Evolutionary conservation across 2,329 filamentous ascomycete species (phyloP), one percentile per base, ranked within the genome.

Genomic region (Tolypocladium pustulatum): DNA sequence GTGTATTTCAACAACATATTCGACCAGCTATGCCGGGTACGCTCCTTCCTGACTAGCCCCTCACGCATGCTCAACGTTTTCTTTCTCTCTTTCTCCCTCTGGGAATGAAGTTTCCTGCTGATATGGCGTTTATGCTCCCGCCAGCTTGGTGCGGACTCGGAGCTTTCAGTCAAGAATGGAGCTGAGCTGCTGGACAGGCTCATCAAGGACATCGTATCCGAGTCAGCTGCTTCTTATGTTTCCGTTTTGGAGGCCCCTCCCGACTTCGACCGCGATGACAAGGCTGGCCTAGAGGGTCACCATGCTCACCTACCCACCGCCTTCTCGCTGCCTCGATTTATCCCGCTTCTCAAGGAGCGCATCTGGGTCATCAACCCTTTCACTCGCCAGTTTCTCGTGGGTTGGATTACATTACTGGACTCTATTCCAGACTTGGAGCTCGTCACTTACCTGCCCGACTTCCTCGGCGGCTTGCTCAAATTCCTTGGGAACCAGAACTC

Each of bases 1-100:
- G 84, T 95, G 46, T 99, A 96, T 78, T 99, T 99, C 75, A 99
- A 99, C 75, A 89, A 95, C 68, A 94, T 99, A 63, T 99, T 99
- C 69, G 94, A 99, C 76, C 91, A 94, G 27, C 78, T 99, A 58
- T 96, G 92, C 78, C 97, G 97, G 83, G 91, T 95, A 76, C 20
- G 64, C 27, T 32, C 27, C 40, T 15, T 27, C n/a, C 9, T 10
- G 34, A 32, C 37, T 56, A 60, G 27, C 61, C 59, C 60, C 43
- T 20, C 22, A 41, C 38, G 58, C 20, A 46, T 10, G 20, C 51
- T 56, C 20, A 55, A n/a, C 15, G n/a, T 46, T 4, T 38, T 13
- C n/a, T 22, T 25, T 12, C 20, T 34, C 57, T 27, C 12, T n/a
- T n/a, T n/a, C n/a, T n/a, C n/a, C n/a, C n/a, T n/a, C n/a, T n/a